Evolutionary conservation across 1,139 yeast species (phyloP).

Genomic region (Taphrina wiesneri): DNA sequence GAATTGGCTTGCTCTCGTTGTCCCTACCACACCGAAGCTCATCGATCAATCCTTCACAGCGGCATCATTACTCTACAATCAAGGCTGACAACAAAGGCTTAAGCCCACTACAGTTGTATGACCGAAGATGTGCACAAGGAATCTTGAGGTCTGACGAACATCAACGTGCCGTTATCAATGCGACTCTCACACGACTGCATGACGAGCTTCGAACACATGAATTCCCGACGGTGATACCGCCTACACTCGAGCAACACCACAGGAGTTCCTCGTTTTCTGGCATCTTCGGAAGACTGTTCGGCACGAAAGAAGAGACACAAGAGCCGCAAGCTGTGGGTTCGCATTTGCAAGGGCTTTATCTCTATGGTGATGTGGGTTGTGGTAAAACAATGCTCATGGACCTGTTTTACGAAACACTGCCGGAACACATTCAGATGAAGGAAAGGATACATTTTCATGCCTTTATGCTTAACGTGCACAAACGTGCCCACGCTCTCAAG

Average conservation of each 20-base stretch:
- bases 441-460: slow-evolving; percentile 90
- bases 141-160: slow-evolving; percentile 22
- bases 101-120: slow-evolving; percentile 22
- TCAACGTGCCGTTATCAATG: slow-evolving; percentile 15
- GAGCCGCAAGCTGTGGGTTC: not conserved
- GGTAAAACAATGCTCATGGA: slow-evolving; percentile 99
- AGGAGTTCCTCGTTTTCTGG: not conserved
- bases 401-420: slow-evolving; percentile 77
- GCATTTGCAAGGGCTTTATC: slow-evolving; percentile 64
- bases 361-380: slow-evolving; percentile 97
- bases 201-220: slow-evolving; percentile 17
- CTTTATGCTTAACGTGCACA: slow-evolving; percentile 92
- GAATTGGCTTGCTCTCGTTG: not conserved
- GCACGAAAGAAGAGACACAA: not conserved
- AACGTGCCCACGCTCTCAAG: slow-evolving; percentile 76
- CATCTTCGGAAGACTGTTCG: slow-evolving; percentile 7
- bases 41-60: not conserved
- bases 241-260: slow-evolving; percentile 12
- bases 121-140: slow-evolving; percentile 18
- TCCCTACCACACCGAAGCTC: not conserved
- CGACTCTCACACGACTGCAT: slow-evolving; percentile 26
- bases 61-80: not conserved
- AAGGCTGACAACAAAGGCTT: not conserved
- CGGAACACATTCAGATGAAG: slow-evolving; percentile 56
- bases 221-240: slow-evolving; percentile 18